These are phyloP conservation scores for Vicia faba DNA, from an alignment of 306 rosid genomes.

Conservation along the genomic window DNA sequence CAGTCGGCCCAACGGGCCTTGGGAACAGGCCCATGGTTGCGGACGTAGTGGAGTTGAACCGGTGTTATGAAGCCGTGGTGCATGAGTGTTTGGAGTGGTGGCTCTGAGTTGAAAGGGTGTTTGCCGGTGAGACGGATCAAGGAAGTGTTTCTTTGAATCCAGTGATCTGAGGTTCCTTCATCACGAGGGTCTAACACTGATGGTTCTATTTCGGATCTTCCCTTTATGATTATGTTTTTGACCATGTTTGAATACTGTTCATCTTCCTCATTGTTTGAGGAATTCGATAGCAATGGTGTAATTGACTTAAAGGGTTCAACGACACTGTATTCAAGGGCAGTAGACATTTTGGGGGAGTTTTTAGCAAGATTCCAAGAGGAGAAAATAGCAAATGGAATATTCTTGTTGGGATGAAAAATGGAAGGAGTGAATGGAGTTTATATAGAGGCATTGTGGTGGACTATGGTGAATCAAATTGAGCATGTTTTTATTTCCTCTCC, in stretches of 20 bases:
- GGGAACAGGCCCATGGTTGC: slow-evolving; percentile 6
- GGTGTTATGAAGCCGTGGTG: slow-evolving; percentile 24
- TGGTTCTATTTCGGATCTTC: slow-evolving; percentile 3
- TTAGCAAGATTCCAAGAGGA: background rate
- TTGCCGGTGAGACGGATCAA: slow-evolving; percentile 14
- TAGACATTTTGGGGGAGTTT: slow-evolving; percentile 47
- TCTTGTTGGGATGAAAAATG: slow-evolving; percentile 1
- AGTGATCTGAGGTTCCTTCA: slow-evolving; percentile 4
- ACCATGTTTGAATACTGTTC: background rate
- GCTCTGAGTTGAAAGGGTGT: slow-evolving; percentile 26
- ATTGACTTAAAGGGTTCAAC: slow-evolving; percentile 36
- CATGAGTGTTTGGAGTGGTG: slow-evolving; percentile 19
- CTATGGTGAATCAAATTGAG: background rate
- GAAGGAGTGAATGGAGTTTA: background rate
- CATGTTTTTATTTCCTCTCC: background rate
- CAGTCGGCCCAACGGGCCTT: slow-evolving; percentile 1
- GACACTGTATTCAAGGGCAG: slow-evolving; percentile 46
- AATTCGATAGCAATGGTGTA: background rate
- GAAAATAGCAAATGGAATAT: background rate
- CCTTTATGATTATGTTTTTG: background rate
- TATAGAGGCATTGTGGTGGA: background rate
- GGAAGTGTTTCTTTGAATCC: slow-evolving; percentile 15
- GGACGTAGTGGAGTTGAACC: slow-evolving; percentile 11
- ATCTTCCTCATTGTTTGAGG: background rate
- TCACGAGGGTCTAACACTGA: slow-evolving; percentile 12